Evolutionary conservation across 805 yeast species (phyloP).

Genomic region (Spathaspora girioi): DNA sequence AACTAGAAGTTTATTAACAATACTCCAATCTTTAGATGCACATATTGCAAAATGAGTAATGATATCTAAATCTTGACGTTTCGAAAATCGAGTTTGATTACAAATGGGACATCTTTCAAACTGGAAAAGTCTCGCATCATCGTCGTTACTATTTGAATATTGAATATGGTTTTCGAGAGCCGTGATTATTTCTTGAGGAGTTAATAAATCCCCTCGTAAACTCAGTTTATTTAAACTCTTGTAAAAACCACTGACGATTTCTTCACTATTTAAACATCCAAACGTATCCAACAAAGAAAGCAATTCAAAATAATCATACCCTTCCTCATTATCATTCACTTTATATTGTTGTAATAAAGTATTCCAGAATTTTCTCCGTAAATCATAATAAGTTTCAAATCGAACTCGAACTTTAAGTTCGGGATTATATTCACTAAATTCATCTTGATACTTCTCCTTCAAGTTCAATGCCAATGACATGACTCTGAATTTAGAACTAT

Average conservation of each 20-base stretch:
- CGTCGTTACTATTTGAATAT: slow-evolving; percentile 7
- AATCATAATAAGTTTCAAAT: slow-evolving; percentile 60
- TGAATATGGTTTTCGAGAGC: slow-evolving; percentile 41
- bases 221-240: slow-evolving; percentile 40
- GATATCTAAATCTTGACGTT: slow-evolving; percentile 59
- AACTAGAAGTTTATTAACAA: slow-evolving; percentile 58
- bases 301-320: slow-evolving; percentile 56
- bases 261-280: slow-evolving; percentile 50
- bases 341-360: slow-evolving; percentile 54
- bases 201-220: slow-evolving; percentile 54
- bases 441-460: slow-evolving; percentile 23
- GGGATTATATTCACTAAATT: slow-evolving; percentile 42
- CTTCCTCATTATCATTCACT: slow-evolving; percentile 26
- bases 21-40: slow-evolving; percentile 71
- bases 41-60: slow-evolving; percentile 89
- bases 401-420: slow-evolving; percentile 56
- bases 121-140: slow-evolving; percentile 45
- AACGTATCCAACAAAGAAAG: slow-evolving; percentile 60
- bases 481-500: slow-evolving; percentile 41
- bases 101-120: slow-evolving; percentile 82
- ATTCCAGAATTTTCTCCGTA: slow-evolving; percentile 70
- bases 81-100: slow-evolving; percentile 51
- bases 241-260: slow-evolving; percentile 53
- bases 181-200: slow-evolving; percentile 43
- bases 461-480: slow-evolving; percentile 33